phyloP scores from a whole-genome alignment of 306 rosid genomes.

The Cicer judaicum region DNA sequence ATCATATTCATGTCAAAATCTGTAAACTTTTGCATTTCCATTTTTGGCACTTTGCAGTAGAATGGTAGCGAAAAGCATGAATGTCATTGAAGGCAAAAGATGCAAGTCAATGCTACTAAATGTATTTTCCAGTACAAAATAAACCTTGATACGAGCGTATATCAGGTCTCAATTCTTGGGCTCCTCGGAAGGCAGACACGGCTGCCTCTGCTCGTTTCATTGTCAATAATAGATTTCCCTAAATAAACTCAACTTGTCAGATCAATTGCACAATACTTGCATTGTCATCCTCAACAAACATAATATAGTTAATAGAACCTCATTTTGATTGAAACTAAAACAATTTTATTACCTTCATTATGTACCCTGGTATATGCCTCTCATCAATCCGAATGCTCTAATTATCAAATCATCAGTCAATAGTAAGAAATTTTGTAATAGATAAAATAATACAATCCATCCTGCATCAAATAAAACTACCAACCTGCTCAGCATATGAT shows the following conservation, averaged over 20 bases:
- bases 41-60: slow-evolving; percentile 25
- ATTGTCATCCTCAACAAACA: slow-evolving; percentile 25
- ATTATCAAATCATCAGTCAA: slow-evolving; percentile 49
- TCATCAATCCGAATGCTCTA: slow-evolving; percentile 90
- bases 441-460: slow-evolving; percentile 40
- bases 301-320: slow-evolving; percentile 19
- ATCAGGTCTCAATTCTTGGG: slow-evolving; percentile 97
- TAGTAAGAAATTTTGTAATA: slow-evolving; percentile 40
- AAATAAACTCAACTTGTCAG: slow-evolving; percentile 38
- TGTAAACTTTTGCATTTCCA: slow-evolving; percentile 31
- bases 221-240: slow-evolving; percentile 85
- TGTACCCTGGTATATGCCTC: slow-evolving; percentile 89
- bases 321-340: slow-evolving; percentile 25
- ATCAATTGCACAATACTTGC: slow-evolving; percentile 20
- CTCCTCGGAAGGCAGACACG: slow-evolving; percentile 86
- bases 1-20: slow-evolving; percentile 40
- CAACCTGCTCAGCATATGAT: slow-evolving; percentile 92
- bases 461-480: slow-evolving; percentile 41
- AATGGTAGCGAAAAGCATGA: slow-evolving; percentile 36
- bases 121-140: slow-evolving; percentile 35
- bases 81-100: slow-evolving; percentile 27
- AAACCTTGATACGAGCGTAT: slow-evolving; percentile 99
- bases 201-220: slow-evolving; percentile 90
- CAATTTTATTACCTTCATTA: slow-evolving; percentile 79
- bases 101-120: slow-evolving; percentile 42